These are phyloP conservation scores for Fusarium buharicum DNA, from an alignment of 2,329 filamentous ascomycete species.

Conservation along the genomic window DNA sequence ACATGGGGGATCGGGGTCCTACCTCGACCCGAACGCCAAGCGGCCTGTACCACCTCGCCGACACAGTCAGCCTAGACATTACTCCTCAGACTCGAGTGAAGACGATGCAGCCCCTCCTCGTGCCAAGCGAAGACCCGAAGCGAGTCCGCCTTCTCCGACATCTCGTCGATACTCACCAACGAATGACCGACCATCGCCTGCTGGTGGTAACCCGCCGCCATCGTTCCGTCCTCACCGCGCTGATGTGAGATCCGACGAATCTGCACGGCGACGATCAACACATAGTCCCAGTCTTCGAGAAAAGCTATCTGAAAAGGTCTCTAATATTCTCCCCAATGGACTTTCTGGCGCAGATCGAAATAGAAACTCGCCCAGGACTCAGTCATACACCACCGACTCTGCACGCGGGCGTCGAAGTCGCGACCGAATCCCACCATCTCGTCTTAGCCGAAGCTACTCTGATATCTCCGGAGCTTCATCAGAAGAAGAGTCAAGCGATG, in stretches of 20 bases:
- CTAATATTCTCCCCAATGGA: conserved; percentile 55
- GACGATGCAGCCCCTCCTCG: conserved; percentile 51
- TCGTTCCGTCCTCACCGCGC: conserved; percentile 49
- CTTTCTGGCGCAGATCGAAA: conserved; percentile 49
- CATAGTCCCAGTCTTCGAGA: conserved; percentile 56
- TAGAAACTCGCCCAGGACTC: conserved; percentile 51
- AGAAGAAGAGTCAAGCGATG: conserved; percentile 49
- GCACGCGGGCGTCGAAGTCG: conserved; percentile 52
- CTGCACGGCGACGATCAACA: conserved; percentile 46
- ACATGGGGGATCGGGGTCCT: conserved; percentile 43
- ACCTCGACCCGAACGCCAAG: conserved; percentile 51
- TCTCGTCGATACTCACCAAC: conserved; percentile 51
- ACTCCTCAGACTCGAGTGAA: conserved; percentile 56
- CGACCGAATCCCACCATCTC: conserved; percentile 55
- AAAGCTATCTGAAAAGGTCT: conserved; percentile 58
- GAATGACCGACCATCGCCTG: conserved; percentile 44
- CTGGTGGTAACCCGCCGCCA: conserved; percentile 39
- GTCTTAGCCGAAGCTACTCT: conserved; percentile 55
- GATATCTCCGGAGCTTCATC: conserved; percentile 53
- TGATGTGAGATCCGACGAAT: conserved; percentile 52
- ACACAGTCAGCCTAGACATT: conserved; percentile 62
- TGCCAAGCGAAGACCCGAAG: conserved; percentile 42
- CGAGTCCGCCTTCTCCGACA: conserved; percentile 43
- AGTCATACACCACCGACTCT: conserved; percentile 46
- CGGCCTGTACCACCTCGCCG: conserved; percentile 52